Evolutionary conservation across 495 filamentous ascomycete species (phyloP).

Genomic region (Talaromyces adpressus): DNA sequence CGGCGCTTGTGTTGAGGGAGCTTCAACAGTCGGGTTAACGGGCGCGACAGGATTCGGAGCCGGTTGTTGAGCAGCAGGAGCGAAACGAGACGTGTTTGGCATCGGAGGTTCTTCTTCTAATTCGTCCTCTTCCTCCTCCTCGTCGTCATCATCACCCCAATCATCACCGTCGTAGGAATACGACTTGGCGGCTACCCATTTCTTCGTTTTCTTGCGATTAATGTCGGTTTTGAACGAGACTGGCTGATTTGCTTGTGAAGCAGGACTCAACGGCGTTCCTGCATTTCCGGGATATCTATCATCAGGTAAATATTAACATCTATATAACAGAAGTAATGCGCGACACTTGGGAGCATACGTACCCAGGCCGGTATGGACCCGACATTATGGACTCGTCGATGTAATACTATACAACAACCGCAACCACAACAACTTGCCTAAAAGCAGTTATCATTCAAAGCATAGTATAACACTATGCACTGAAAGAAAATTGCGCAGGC

Average conservation of each 20-base stretch:
- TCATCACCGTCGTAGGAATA: slow-evolving; percentile 89
- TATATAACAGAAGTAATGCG: not conserved
- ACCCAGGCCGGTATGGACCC: slow-evolving; percentile 4
- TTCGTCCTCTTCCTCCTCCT: slow-evolving; percentile 60
- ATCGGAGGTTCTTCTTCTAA: slow-evolving; percentile 12
- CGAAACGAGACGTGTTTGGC: not conserved
- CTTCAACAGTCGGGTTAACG: not conserved
- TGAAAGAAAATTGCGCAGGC: not conserved
- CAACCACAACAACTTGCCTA: not conserved
- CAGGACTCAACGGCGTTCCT: slow-evolving; percentile 8
- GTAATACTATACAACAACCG: not conserved
- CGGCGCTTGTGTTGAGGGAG: slow-evolving; percentile 33
- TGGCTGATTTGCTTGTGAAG: slow-evolving; percentile 28
- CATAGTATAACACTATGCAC: not conserved
- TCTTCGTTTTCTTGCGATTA: slow-evolving; percentile 83
- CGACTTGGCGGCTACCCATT: slow-evolving; percentile 88
- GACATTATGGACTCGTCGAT: not conserved
- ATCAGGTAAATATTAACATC: not conserved
- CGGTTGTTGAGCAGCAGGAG: not conserved
- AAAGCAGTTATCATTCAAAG: not conserved
- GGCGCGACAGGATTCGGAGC: not conserved
- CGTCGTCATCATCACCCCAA: slow-evolving; percentile 82
- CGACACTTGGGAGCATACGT: not conserved
- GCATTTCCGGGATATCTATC: slow-evolving; percentile 9
- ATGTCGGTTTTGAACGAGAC: slow-evolving; percentile 71